phyloP scores from a whole-genome alignment of 2,329 filamentous ascomycete genomes.

The Cercospora beticola region DNA sequence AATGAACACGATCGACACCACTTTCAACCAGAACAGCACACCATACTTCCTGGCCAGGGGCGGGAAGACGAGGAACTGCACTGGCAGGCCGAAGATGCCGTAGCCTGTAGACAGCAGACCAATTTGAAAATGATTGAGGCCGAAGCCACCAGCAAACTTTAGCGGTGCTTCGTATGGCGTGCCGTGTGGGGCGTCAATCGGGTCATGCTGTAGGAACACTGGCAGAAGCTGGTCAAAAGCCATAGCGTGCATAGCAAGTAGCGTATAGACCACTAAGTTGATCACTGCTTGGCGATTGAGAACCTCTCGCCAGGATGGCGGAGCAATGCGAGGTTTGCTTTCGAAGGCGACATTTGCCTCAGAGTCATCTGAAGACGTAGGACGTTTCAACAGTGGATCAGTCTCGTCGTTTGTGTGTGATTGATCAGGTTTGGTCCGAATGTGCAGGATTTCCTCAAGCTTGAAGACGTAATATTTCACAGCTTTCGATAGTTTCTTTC shows the following conservation, averaged over 20 bases:
- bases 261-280: constrained; percentile 73
- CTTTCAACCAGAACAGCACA: constrained; percentile 69
- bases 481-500: constrained; percentile 58
- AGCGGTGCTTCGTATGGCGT: constrained; percentile 58
- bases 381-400: constrained; percentile 31
- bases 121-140: constrained; percentile 69
- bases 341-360: constrained; percentile 21
- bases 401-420: constrained; percentile 22
- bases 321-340: constrained; percentile 27
- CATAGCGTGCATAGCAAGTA: constrained; percentile 51
- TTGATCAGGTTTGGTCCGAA: constrained; percentile 12
- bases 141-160: constrained; percentile 76
- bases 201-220: constrained; percentile 80
- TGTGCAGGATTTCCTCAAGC: constrained; percentile 21
- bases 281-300: constrained; percentile 72
- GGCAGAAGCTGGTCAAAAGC: constrained; percentile 55
- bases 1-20: constrained; percentile 67
- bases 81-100: constrained; percentile 72
- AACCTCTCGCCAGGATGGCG: constrained; percentile 59
- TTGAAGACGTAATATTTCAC: constrained; percentile 19
- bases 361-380: constrained; percentile 21
- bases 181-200: constrained; percentile 40
- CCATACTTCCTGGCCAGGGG: constrained; percentile 70
- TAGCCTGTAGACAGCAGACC: constrained; percentile 84
- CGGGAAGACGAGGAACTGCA: constrained; percentile 86